Evolutionary conservation across 2,329 filamentous ascomycete genomes (phyloP), one percentile per base, ranked within the genome.

Genomic region (Verticillium klebahnii): DNA sequence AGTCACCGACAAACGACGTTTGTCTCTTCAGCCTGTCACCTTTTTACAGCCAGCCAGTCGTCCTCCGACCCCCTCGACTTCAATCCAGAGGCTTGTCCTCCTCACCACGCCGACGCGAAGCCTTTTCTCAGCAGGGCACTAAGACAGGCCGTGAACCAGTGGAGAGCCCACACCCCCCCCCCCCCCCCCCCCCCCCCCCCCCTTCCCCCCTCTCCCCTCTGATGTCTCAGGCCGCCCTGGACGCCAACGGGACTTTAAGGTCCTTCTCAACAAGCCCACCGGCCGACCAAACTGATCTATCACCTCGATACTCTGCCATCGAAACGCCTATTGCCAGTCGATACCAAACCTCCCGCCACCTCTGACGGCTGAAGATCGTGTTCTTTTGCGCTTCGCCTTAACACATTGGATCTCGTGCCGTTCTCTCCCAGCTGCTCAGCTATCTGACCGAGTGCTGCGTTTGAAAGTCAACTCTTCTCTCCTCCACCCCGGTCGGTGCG

Each of bases 171-270:
- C 61, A 61, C 34, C 2, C 25, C 2, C 25, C 3, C 25, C 25
- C 2, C 25, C 3, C 25, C 2, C 25, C 2, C 25, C 25, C 25
- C 25, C 25, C 25, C 25, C 25, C 25, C 25, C 25, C 25, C 25
- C 25, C 25, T 5, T 25, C 2, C 66, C 64, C 34, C 58, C 37
- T 60, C 61, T 61, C 61, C 62, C 66, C 63, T 61, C 68, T 66
- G 62, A 69, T 74, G 74, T 75, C 72, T 74, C 69, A 72, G 65
- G 65, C 65, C 61, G 63, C 67, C 65, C 66, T 64, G 61, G 67
- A 68, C 68, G 69, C 70, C 74, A 72, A 71, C 67, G 69, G 68
- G 67, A 68, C 66, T 64, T 67, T 67, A 67, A 67, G 65, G 65
- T 67, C 65, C 66, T 65, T 61, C 60, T 60, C 34, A 58, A 59